A percentile compares a stretch with the other conserved stretches of the same genome.
Evolutionary conservation across 2,329 filamentous ascomycete genomes (phyloP).

Genomic region (Colletotrichum truncatum): DNA sequence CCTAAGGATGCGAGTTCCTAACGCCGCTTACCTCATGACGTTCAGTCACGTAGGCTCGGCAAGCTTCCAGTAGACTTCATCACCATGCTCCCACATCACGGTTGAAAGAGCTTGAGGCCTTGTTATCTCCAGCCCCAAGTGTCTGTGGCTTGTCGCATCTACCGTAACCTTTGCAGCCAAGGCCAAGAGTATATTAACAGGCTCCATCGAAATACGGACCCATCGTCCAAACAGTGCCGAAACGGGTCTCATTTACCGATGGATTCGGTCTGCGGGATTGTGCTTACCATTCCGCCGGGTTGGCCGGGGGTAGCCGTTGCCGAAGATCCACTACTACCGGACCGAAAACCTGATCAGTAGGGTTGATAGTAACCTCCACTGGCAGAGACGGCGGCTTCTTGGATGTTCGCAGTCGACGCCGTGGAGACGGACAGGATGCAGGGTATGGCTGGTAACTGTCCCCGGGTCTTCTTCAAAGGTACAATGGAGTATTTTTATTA

Average conservation of each 20-base stretch:
- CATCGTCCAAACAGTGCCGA: slow-evolving; percentile 13
- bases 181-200: not conserved
- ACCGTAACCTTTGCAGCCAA: not conserved
- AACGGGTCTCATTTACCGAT: slow-evolving; percentile 4
- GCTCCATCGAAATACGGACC: slow-evolving; percentile 5
- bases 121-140: too few relatives aligned
- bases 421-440: not conserved
- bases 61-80: too few relatives aligned
- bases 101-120: too few relatives aligned
- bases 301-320: not conserved
- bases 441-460: not conserved
- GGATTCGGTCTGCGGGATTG: not conserved
- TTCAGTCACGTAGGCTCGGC: too few relatives aligned
- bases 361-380: slow-evolving; percentile 14
- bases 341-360: slow-evolving; percentile 14
- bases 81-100: too few relatives aligned
- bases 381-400: not conserved
- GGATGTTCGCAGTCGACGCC: not conserved
- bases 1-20: too few relatives aligned
- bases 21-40: too few relatives aligned
- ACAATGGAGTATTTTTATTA: not conserved
- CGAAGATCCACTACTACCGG: slow-evolving; percentile 25
- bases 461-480: not conserved
- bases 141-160: too few relatives aligned
- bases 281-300: not conserved